Conservation (phyloP, 169 alveolate genomes). For the Plasmodium falciparum region DNA sequence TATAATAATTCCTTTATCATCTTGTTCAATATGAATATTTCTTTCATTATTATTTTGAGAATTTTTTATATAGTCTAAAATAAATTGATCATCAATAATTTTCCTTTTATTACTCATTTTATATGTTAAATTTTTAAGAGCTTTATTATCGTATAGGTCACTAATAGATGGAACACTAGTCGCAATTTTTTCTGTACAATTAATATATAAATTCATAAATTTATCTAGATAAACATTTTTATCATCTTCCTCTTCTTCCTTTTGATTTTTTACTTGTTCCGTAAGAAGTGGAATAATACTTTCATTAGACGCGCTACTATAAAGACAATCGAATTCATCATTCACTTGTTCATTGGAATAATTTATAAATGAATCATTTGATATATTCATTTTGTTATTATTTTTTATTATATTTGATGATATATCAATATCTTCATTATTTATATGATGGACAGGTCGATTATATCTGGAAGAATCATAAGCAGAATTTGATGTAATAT, state of each 20-base stretch:
- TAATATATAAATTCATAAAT: slow-evolving; percentile 49
- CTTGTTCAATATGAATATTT: background rate
- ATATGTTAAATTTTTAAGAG: slow-evolving; percentile 19
- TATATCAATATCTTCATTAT: background rate
- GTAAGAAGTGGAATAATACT: slow-evolving; percentile 4
- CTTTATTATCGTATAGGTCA: slow-evolving; percentile 21
- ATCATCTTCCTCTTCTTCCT: slow-evolving; percentile 1
- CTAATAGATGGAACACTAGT: slow-evolving; percentile 61
- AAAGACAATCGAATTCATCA: background rate
- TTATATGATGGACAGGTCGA: background rate
- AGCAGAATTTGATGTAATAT: too few species aligned
- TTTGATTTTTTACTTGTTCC: background rate
- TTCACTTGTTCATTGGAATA: background rate
- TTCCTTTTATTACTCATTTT: slow-evolving; percentile 29
- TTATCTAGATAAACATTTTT: slow-evolving; percentile 44
- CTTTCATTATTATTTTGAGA: background rate
- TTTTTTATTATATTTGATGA: background rate
- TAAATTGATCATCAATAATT: background rate
- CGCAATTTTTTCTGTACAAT: slow-evolving; percentile 14
- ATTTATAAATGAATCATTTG: background rate
- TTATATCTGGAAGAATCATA: too few species aligned
- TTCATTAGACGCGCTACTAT: slow-evolving; percentile 24
- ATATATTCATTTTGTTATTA: slow-evolving; percentile 2
- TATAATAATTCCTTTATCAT: slow-evolving; percentile 1
- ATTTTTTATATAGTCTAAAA: background rate